Evolutionary conservation across 257 asterid genomes (phyloP).

Genomic region (Gardenia jasminoides): DNA sequence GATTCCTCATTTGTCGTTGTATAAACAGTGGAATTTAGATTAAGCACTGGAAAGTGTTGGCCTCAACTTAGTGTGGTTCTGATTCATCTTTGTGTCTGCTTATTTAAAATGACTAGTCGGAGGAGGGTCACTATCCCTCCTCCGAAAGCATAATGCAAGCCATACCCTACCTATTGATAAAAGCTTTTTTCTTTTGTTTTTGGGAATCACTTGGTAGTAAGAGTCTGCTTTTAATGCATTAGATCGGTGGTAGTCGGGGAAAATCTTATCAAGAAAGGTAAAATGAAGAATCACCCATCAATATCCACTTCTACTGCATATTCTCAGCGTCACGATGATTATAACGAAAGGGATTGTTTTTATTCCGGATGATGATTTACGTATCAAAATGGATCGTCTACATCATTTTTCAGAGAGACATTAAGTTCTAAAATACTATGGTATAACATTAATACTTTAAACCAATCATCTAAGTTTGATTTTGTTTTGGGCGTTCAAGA

Average conservation of each 20-base stretch:
- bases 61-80: constrained; percentile 14
- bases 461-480: too few species aligned
- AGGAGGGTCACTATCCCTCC: not conserved
- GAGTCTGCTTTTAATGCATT: not conserved
- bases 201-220: too few species aligned
- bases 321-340: not conserved
- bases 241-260: not conserved
- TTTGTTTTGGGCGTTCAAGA: too few species aligned
- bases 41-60: constrained; percentile 3
- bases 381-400: too few species aligned
- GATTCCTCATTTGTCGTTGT: constrained; percentile 7
- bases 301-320: too few species aligned
- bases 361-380: not conserved
- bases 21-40: not conserved
- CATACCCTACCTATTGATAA: not conserved
- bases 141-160: not conserved
- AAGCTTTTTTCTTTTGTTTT: not conserved
- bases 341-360: not conserved
- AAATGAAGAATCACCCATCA: too few species aligned
- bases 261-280: not conserved
- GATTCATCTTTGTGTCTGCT: not conserved
- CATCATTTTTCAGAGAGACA: too few species aligned
- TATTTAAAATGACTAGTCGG: constrained; percentile 4
- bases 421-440: not conserved
- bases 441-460: too few species aligned